These are phyloP conservation scores for Diphasiastrum complanatum DNA, from an alignment of 83 land plant species.

Conservation along the genomic window DNA sequence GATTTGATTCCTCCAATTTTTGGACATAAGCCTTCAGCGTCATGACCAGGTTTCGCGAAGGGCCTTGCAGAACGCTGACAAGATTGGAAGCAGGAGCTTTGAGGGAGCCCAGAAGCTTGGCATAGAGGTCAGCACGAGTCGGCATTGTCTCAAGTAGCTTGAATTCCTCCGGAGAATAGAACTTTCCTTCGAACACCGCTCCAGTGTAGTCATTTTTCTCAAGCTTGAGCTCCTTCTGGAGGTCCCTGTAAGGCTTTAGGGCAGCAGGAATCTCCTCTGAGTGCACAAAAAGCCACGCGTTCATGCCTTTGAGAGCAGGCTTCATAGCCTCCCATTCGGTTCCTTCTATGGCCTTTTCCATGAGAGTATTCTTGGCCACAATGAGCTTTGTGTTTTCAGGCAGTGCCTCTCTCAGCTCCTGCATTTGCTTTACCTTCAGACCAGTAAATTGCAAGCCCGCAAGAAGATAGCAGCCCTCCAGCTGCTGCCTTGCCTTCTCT, in stretches of 20 bases:
- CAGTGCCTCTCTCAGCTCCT: conserved; percentile 50
- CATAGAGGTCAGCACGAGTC: conserved; percentile 70
- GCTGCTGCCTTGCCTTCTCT: conserved; percentile 54
- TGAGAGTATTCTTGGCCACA: conserved; percentile 86
- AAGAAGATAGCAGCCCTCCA: conserved; percentile 67
- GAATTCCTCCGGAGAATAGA: conserved; percentile 73
- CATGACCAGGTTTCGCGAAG: conserved; percentile 73
- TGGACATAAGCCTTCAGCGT: conserved; percentile 82
- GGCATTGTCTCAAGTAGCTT: conserved; percentile 85
- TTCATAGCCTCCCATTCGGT: conserved; percentile 79
- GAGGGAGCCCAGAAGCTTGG: conserved; percentile 61
- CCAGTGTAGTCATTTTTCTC: conserved; percentile 80
- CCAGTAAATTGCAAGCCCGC: conserved; percentile 81
- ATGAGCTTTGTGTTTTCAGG: conserved; percentile 59
- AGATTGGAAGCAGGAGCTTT: conserved; percentile 55
- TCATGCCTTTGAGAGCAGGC: conserved; percentile 88
- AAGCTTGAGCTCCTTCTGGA: conserved; percentile 85
- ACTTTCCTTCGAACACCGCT: conserved; percentile 86
- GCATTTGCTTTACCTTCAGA: conserved; percentile 76
- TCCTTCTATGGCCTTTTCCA: conserved; percentile 81
- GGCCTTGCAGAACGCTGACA: conserved; percentile 72
- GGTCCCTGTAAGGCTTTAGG: conserved; percentile 66
- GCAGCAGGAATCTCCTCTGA: conserved; percentile 83
- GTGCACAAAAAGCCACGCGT: conserved; percentile 91
- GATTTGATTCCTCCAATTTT: conserved; percentile 89